Conservation (phyloP, 768 basidiomycete species). For the Lactifluus piperatus region DNA sequence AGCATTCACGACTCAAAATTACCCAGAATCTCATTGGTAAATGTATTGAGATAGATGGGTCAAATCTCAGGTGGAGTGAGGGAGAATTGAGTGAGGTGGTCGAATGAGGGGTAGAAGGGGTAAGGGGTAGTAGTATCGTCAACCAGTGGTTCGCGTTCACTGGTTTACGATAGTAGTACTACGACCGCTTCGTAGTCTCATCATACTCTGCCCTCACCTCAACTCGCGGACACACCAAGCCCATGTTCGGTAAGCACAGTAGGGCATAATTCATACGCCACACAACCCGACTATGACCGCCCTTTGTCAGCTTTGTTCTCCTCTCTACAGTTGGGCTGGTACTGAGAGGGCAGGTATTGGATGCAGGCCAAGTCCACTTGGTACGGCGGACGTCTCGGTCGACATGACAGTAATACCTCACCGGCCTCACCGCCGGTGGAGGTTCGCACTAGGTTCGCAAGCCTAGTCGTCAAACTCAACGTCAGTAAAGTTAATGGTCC, state of each 20-base stretch:
- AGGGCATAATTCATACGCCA: no score
- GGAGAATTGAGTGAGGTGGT: no score
- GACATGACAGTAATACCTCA: slow-evolving; percentile 40
- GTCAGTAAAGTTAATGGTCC: not conserved
- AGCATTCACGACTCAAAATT: no score
- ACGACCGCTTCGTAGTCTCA: slow-evolving; percentile 65
- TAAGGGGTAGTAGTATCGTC: no score
- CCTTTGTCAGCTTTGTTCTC: not conserved
- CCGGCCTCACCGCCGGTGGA: not conserved
- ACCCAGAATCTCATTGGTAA: no score
- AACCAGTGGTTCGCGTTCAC: no score
- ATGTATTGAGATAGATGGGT: no score
- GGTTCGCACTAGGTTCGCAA: no score
- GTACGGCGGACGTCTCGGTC: slow-evolving; percentile 53
- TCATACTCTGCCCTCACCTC: slow-evolving; percentile 33
- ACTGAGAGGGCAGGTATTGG: slow-evolving; percentile 53
- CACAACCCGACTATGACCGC: no score
- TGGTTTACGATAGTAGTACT: no score
- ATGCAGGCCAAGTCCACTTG: slow-evolving; percentile 42
- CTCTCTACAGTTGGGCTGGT: slow-evolving; percentile 30
- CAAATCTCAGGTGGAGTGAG: no score
- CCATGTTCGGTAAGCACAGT: slow-evolving; percentile 46
- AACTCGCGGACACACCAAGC: slow-evolving; percentile 34
- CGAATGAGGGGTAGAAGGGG: no score
- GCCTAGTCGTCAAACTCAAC: not conserved